Evolutionary conservation across 441 rosid genomes (phyloP), one percentile per base, ranked within the genome.

Genomic region (Populus hybrid): DNA sequence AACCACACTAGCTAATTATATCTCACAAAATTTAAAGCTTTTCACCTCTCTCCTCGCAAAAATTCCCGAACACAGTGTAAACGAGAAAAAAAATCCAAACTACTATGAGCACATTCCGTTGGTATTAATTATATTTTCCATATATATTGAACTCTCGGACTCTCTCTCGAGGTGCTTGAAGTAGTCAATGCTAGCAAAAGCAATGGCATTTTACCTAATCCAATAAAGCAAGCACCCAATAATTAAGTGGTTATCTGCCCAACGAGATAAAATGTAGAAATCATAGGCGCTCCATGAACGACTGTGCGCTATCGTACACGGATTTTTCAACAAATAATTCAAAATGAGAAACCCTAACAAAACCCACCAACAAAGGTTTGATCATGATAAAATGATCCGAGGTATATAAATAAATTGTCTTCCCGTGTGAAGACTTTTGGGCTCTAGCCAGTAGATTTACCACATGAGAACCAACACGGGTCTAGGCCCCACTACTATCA

Each of bases 401-500:
- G 5, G 57, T 14, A 46, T 46, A 46, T 46, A 46, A 73, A 72
- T 70, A 21, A 26, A 32, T 40, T 70, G 50, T 40, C 35, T 36
- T n/a, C 57, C 68, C 75, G 61, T 70, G 72, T 72, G 73, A 40
- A 77, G 73, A 75, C 70, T 72, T 80, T 64, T 64, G 80, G 40
- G 71, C n/a, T 75, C 36, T 66, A 81, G n/a, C 57, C 4, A 46
- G 16, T 42, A 46, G 9, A 21, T 11, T 53, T 46, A 14, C 80
- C 35, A 35, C 10, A 23, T 76, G 63, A 50, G 71, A 76, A 23
- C 68, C 66, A 77, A 36, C 86, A 83, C 81, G 85, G 84, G 76
- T 12, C 57, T 82, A 78, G 85, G 86, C 36, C 86, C 85, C 86
- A 42, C 38, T 34, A 16, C 38, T 34, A 14, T 9, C 6, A 7